phyloP scores from a whole-genome alignment of 192 early-diverging fungal genomes.

The Jimgerdemannia flammicorona region DNA sequence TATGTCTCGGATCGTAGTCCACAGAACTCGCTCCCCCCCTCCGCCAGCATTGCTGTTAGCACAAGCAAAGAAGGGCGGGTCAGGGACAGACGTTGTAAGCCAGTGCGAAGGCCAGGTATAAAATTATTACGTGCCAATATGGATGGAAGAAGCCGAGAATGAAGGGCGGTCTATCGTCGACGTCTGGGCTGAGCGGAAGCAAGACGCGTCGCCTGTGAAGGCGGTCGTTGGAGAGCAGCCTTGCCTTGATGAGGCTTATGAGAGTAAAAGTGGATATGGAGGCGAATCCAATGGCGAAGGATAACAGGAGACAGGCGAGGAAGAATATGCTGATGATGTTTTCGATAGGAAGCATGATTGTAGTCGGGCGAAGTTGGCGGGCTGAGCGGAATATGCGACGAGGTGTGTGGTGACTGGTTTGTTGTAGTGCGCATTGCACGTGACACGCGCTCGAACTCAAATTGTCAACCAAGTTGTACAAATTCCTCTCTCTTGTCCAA shows the following conservation, averaged over 20 bases:
- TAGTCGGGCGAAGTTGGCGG: background rate
- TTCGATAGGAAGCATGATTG: too few relatives aligned
- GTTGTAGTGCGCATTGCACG: too few relatives aligned
- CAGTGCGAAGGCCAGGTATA: too few relatives aligned
- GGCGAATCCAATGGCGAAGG: background rate
- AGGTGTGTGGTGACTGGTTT: background rate
- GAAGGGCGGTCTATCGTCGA: conserved; percentile 17
- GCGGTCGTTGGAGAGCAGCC: background rate
- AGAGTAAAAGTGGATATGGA: background rate
- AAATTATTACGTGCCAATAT: conserved; percentile 54
- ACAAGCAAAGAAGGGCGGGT: conserved; percentile 5
- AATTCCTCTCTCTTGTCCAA: background rate
- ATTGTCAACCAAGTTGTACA: too few relatives aligned
- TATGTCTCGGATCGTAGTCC: conserved; percentile 82
- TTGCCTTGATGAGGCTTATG: background rate
- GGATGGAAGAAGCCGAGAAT: conserved; percentile 91
- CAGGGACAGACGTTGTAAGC: background rate
- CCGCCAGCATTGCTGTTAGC: conserved; percentile 74
- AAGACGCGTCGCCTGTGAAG: conserved; percentile 4
- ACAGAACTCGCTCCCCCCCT: conserved; percentile 96
- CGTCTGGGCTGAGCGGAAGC: background rate
- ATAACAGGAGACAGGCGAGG: background rate
- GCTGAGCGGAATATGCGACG: background rate
- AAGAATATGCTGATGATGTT: background rate
- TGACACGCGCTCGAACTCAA: too few relatives aligned